Evolutionary conservation across 768 basidiomycete genomes (phyloP), one percentile per base, ranked within the genome.

Genomic region (Macrolepiota fuliginosa): DNA sequence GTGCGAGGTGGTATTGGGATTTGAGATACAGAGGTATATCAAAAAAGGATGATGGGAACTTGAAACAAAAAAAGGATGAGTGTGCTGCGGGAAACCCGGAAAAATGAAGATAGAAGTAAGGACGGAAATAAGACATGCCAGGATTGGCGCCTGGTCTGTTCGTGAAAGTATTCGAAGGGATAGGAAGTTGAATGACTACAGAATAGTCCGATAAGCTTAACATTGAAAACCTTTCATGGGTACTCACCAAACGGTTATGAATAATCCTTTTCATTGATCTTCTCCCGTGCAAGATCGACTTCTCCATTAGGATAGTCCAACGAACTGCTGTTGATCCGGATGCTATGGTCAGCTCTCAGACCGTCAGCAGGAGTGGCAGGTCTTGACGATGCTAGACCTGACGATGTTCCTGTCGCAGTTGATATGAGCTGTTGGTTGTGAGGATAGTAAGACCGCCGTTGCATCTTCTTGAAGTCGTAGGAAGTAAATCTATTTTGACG

Each of bases 391-490:
- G 82, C 82, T 37, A 87, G 71, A 2, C 88, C 90, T 13, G 86
- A 86, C 1, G 89, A 88, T 24, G 90, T 90, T 2, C 83, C 88
- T 0, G 90, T 90, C 15, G 86, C 89, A 4, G 90, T 92, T 32
- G 88, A 83, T 12, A 83, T 79, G 57, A 86, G 78, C 3, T 89
- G 86, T 64, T 90, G 91, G 71, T 91, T 92, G 54, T 89, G 86
- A 10, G 91, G 91, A 73, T 94, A 96, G 70, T 97, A 96, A 22
- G 93, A 93, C 64, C 92, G 89, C 39, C 95, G 86, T 69, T 89
- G 87, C 87, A 92, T 94, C 74, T 89, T 90, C 76, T 89, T 89
- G 74, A 93, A 96, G 74, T 98, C 95, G 68, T 97, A 97, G 5
- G 90, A 81, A 15, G 89, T 89, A 73, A 97, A 97, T 73, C 94